These are phyloP conservation scores for Yamadazyma sp. DNA, from an alignment of 1,139 yeast species.

Conservation along the genomic window DNA sequence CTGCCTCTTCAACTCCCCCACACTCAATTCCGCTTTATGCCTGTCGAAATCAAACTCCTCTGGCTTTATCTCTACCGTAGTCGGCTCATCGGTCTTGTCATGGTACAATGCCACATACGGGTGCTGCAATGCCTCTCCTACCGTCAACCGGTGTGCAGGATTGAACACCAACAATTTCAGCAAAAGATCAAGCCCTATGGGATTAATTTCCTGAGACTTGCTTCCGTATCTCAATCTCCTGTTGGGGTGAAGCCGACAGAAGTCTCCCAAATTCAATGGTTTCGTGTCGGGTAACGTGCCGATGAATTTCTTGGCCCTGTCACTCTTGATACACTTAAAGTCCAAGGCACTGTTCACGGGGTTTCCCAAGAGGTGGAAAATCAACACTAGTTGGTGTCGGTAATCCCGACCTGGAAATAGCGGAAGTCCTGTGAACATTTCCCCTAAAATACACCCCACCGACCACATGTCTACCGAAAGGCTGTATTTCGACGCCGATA, in stretches of 20 bases:
- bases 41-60: constrained; percentile 83
- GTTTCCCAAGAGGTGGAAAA: constrained; percentile 63
- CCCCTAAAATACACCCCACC: constrained; percentile 75
- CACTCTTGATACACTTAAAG: constrained; percentile 54
- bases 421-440: constrained; percentile 61
- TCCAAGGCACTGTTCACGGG: constrained; percentile 54
- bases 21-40: constrained; percentile 57
- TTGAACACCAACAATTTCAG: constrained; percentile 76
- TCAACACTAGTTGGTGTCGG: constrained; percentile 62
- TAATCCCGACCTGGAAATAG: constrained; percentile 81
- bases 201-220: constrained; percentile 39
- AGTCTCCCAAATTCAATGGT: constrained; percentile 5
- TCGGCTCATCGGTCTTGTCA: constrained; percentile 82
- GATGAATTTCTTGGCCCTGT: constrained; percentile 63
- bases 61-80: constrained; percentile 68
- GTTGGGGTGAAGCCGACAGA: constrained; percentile 20
- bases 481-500: constrained; percentile 66
- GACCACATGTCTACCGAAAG: constrained; percentile 79
- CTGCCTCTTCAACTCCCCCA: constrained; percentile 69
- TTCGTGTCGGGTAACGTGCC: constrained; percentile 25
- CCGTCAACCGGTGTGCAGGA: constrained; percentile 76
- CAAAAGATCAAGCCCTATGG: constrained; percentile 74
- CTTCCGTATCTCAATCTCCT: constrained; percentile 18
- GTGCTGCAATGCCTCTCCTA: constrained; percentile 77
- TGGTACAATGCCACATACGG: constrained; percentile 81